A percentile compares a stretch with the other conserved stretches of the same genome.
Evolutionary conservation across 345 rosid species (phyloP).

Genomic region (Laguncularia racemosa): DNA sequence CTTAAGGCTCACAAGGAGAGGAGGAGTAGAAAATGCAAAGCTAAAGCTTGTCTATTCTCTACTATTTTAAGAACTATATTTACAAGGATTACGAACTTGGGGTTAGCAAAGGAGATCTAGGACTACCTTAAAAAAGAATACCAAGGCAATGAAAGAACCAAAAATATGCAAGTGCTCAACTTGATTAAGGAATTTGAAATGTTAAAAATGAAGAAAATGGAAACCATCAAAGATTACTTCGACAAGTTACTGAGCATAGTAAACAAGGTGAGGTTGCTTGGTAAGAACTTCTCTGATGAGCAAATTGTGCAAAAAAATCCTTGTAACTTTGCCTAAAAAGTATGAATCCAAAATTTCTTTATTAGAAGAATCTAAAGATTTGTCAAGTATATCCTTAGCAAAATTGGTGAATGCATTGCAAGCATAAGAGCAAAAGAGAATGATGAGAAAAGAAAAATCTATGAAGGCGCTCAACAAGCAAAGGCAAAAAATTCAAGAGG

Average conservation of each 20-base stretch:
- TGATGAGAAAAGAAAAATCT: slow-evolving; percentile 8
- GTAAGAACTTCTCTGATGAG: slow-evolving; percentile 6
- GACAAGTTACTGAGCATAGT: neutral
- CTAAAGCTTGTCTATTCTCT: slow-evolving; percentile 4
- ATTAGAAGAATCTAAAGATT: slow-evolving; percentile 8
- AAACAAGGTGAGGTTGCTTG: slow-evolving; percentile 5
- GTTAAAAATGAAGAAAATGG: slow-evolving; percentile 1
- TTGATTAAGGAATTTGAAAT: slow-evolving; percentile 2
- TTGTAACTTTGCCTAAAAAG: slow-evolving; percentile 4
- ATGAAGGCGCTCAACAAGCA: neutral
- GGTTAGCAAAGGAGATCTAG: neutral
- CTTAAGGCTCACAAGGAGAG: slow-evolving; percentile 3
- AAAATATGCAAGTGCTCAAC: neutral
- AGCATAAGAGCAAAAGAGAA: slow-evolving; percentile 6
- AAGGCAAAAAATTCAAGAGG: neutral
- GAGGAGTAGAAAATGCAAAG: slow-evolving; percentile 3
- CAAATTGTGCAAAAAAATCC: slow-evolving; percentile 9
- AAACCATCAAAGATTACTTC: slow-evolving; percentile 4
- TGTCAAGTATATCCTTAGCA: neutral
- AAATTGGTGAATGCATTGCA: slow-evolving; percentile 9
- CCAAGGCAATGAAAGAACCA: neutral
- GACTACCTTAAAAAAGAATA: slow-evolving; percentile 6
- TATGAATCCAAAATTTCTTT: slow-evolving; percentile 5
- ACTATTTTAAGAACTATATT: slow-evolving; percentile 3
- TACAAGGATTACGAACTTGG: neutral